Base-by-base conservation (phyloP, 2,329 filamentous ascomycete genomes). In the Cladorrhinum sp. region DNA sequence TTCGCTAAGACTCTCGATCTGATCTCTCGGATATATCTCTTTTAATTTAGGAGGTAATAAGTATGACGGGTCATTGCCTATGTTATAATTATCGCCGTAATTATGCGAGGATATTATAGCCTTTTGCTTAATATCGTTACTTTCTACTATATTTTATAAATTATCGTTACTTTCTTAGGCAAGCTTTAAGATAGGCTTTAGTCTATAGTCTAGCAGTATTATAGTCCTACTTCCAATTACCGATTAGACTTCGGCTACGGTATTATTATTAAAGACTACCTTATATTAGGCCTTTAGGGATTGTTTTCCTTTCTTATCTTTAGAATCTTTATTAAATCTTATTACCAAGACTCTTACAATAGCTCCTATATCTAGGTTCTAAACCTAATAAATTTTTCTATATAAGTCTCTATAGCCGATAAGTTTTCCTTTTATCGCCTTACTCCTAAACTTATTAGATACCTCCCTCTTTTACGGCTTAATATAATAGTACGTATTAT, bases 401-500 rank as follows among this genome's bases (percentile, higher is more conserved):
- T 49, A 16, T 6, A 18, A 5, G 12, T 49, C 46, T 49, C 7
- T 16, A 16, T 49, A 49, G 46, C 46, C 46, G 3, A 49, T 49
- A 8, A 49, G 16, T 12, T n/a, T 49, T 18, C 46, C 46, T 24
- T 49, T 49, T 20, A 5, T 24, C 2, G 46, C 46, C 2, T 16
- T 5, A n/a, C 6, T 6, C 7, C 3, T 3, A 14, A 49, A 49
- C 18, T 49, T 49, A 14, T 49, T 16, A 12, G 12, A 5, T 21
- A 8, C 10, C 1, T 16, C 48, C 3, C 58, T 8, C 6, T 26
- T 23, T 8, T 36, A 2, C 5, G 14, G 18, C 10, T 60, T 60
- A 24, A 60, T 46, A 20, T 24, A 60, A 24, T 60, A 60, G 39
- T 39, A 60, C 4, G 42, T 51, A 3, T 49, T 3, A 20, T 18